A percentile compares a stretch with the other conserved stretches of the same genome.
Evolutionary conservation across 495 filamentous ascomycete species (phyloP).

Genomic region (Trichoderma orchidacearum): DNA sequence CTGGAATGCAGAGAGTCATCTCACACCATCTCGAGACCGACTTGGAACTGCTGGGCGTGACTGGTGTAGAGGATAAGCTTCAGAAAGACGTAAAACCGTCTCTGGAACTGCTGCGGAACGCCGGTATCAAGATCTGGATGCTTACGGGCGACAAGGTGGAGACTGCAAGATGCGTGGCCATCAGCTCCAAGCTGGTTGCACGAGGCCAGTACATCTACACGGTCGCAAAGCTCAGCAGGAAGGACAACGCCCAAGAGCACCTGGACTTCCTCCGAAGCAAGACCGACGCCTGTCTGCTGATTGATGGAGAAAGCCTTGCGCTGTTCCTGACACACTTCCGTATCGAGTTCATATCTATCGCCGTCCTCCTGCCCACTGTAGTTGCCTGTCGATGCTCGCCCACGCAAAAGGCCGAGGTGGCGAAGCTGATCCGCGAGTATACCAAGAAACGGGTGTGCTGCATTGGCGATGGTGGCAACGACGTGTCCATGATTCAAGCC

Average conservation of each 20-base stretch:
- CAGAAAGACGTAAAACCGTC: conserved; percentile 92
- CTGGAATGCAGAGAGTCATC: conserved; percentile 65
- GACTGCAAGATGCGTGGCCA: conserved; percentile 91
- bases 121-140: conserved; percentile 99
- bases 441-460: conserved; percentile 92
- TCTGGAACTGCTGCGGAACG: conserved; percentile 88
- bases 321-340: conserved; percentile 73
- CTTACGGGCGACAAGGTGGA: conserved; percentile 98
- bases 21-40: conserved; percentile 73
- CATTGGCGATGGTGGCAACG: conserved; percentile 96
- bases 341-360: conserved; percentile 72
- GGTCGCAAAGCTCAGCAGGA: conserved; percentile 66
- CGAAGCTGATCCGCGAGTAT: conserved; percentile 75
- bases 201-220: conserved; percentile 94
- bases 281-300: conserved; percentile 75
- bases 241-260: conserved; percentile 68
- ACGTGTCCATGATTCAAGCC: conserved; percentile 98
- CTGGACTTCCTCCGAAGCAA: conserved; percentile 82
- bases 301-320: conserved; percentile 82
- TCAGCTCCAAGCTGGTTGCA: conserved; percentile 87
- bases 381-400: conserved; percentile 96
- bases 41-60: conserved; percentile 86
- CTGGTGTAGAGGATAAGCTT: conserved; percentile 93
- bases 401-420: conserved; percentile 92
- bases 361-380: conserved; percentile 79